Percentiles rank a stretch among this genome's conserved stretches.
These are phyloP conservation scores for Centrapalus pauciflorus DNA, from an alignment of 129 eudicot genomes.

Conservation along the genomic window DNA sequence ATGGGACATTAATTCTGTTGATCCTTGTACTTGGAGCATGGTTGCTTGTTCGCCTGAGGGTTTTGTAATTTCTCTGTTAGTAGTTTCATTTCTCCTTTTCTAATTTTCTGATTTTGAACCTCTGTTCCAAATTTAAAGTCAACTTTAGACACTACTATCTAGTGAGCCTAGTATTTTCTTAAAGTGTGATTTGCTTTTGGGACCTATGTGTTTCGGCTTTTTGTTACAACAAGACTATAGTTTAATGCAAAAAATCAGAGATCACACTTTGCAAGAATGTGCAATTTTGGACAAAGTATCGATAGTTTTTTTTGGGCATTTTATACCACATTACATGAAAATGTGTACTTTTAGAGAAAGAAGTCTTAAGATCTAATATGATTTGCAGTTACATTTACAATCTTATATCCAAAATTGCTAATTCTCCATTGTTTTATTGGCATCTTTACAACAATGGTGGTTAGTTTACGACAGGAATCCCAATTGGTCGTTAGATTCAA, in stretches of 20 bases:
- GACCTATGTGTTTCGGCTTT: not conserved
- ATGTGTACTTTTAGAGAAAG: no score
- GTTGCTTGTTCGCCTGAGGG: conserved; percentile 90
- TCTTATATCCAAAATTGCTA: not conserved
- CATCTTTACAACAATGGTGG: not conserved
- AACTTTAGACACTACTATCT: not conserved
- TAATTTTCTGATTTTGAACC: not conserved
- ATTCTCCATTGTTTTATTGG: not conserved
- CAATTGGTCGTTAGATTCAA: conserved; percentile 1
- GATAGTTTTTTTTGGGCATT: no score
- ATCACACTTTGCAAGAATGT: no score
- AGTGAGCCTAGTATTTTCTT: no score
- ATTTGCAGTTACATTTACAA: no score
- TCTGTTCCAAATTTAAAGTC: not conserved
- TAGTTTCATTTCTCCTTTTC: not conserved
- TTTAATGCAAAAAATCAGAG: not conserved
- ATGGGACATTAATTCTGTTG: conserved; percentile 98
- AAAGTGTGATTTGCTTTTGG: not conserved
- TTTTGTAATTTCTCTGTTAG: conserved; percentile 90
- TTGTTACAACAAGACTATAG: not conserved
- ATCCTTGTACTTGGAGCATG: conserved; percentile 99
- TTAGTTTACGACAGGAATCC: no score
- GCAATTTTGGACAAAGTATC: no score
- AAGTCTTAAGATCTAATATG: no score
- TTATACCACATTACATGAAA: no score